These are phyloP conservation scores for Beauveria rudraprayagi DNA, from an alignment of 2,329 filamentous ascomycete genomes.

Conservation along the genomic window DNA sequence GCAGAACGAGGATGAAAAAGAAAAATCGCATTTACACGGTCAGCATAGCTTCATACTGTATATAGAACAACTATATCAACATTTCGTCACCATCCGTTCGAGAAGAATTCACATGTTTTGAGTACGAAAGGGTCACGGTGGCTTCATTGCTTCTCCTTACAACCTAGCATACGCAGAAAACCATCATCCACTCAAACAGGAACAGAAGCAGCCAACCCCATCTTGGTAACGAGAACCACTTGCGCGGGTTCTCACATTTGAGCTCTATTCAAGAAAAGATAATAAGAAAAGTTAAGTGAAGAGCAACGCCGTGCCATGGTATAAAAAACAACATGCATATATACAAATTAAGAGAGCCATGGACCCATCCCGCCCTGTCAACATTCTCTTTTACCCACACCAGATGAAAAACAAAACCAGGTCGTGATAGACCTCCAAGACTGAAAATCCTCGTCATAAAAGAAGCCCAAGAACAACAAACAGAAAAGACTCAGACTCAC, in stretches of 20 bases:
- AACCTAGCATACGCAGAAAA: background rate
- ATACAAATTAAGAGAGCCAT: background rate
- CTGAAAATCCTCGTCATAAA: background rate
- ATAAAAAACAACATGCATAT: constrained; percentile 16
- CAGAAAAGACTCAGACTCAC: background rate
- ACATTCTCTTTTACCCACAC: background rate
- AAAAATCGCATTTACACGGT: background rate
- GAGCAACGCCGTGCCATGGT: constrained; percentile 29
- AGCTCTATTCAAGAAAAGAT: constrained; percentile 10
- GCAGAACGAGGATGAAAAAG: background rate
- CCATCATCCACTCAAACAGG: constrained; percentile 8
- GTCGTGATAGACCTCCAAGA: background rate
- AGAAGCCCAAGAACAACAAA: background rate
- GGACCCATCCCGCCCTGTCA: background rate
- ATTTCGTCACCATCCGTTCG: background rate
- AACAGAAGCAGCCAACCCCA: background rate
- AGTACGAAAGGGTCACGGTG: background rate
- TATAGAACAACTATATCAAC: background rate
- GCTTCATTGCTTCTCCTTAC: background rate
- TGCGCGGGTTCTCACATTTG: background rate
- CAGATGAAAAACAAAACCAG: background rate
- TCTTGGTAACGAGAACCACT: background rate
- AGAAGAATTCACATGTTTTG: background rate
- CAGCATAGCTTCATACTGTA: background rate
- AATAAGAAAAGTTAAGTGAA: constrained; percentile 1